Evolutionary conservation across 495 filamentous ascomycete species (phyloP), one percentile per base, ranked within the genome.

Genomic region (Tuber microsphaerosporum): DNA sequence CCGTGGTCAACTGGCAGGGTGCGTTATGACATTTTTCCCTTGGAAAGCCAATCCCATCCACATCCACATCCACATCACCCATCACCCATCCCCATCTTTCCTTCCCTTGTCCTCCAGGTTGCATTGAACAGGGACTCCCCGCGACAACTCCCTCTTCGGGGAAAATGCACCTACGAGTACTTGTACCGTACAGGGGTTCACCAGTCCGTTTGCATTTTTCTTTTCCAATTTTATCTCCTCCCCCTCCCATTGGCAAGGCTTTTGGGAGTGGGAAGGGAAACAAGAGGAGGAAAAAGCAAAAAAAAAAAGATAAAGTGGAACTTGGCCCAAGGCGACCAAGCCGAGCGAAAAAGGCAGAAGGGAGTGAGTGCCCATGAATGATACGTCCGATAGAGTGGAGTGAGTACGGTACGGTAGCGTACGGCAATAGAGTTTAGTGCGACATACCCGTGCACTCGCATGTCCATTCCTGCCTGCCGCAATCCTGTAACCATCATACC

Each of bases 91-190:
- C 6, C 46, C 46, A 51, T n/a, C 46, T 19, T 19, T 7, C 45
- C 51, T 61, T 70, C 70, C 22, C 75, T 78, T 79, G 77, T 72
- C 51, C 3, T 16, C 0, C 12, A 31, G 2, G 31, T 12, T 31
- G 56, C 56, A 61, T 61, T 31, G 41, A 75, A 75, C 74, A 73
- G 78, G 76, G 77, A 73, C 77, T 72, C 69, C 77, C 77, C 76
- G 77, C 77, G 76, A 79, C 77, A 79, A 77, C 73, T 79, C 77
- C 77, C 77, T 75, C 77, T 79, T 75, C 70, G 76, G 77, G 77
- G 73, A 79, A 79, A 75, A 71, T 76, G 77, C 42, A 56, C 71
- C 75, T 31, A 19, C n/a, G n/a, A n/a, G n/a, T n/a, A n/a, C n/a
- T n/a, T n/a, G n/a, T n/a, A n/a, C n/a, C n/a, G n/a, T n/a, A n/a